Conservation (phyloP, 306 rosid genomes). For the Vachellia pachyceras region DNA sequence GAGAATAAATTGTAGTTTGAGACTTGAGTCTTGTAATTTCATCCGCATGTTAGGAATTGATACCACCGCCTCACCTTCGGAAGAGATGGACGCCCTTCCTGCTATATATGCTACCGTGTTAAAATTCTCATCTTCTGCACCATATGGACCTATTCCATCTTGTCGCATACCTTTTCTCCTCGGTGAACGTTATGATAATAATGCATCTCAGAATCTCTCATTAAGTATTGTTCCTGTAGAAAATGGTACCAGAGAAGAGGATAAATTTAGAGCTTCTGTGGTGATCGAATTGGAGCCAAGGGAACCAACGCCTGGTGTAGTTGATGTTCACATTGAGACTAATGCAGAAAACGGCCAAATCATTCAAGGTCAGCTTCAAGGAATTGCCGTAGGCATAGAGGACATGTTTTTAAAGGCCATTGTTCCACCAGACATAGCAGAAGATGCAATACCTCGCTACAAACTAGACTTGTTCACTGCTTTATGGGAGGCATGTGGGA, state of each 20-base stretch:
- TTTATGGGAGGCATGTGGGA: constrained; percentile 95
- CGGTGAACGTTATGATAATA: constrained; percentile 66
- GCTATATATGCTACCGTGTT: constrained; percentile 91
- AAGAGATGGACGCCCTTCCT: constrained; percentile 71
- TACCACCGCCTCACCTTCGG: constrained; percentile 47
- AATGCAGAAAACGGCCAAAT: constrained; percentile 84
- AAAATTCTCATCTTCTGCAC: constrained; percentile 83
- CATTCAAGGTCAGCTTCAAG: constrained; percentile 80
- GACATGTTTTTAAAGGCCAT: constrained; percentile 91
- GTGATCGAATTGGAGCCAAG: constrained; percentile 85
- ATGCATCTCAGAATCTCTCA: constrained; percentile 53
- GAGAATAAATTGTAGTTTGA: constrained; percentile 70
- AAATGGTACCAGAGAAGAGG: constrained; percentile 64
- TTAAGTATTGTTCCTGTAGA: constrained; percentile 72
- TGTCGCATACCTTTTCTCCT: constrained; percentile 87
- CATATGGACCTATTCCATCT: constrained; percentile 80
- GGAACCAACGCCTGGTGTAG: constrained; percentile 90
- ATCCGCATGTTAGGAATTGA: constrained; percentile 62
- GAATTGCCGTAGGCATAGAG: constrained; percentile 84
- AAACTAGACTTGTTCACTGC: constrained; percentile 74
- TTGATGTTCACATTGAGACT: constrained; percentile 82
- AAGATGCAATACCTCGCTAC: constrained; percentile 59
- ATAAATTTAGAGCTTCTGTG: constrained; percentile 61
- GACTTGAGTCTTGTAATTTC: constrained; percentile 73
- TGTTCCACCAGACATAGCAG: constrained; percentile 63